These are phyloP conservation scores for Aegilops umbellulata DNA, from an alignment of 176 grass and related monocot species.

Conservation along the genomic window DNA sequence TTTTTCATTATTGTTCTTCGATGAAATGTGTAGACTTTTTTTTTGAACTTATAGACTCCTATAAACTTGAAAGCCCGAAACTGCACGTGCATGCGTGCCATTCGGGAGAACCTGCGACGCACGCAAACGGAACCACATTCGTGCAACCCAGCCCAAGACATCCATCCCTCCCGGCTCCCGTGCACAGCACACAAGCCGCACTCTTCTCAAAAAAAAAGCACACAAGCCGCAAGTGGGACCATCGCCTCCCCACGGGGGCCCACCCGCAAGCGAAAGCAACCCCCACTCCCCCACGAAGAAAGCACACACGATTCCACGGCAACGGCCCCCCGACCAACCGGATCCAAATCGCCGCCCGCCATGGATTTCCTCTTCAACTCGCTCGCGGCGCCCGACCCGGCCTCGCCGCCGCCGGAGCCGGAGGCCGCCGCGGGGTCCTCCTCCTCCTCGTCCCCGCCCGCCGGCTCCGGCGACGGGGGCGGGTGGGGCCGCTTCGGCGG, in stretches of 20 bases:
- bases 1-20: too few species aligned
- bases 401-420: not conserved
- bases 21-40: too few species aligned
- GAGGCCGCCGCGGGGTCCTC: constrained; percentile 28
- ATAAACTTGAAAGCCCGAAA: too few species aligned
- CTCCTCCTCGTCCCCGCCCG: not conserved
- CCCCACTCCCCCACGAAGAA: not conserved
- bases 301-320: not conserved
- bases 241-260: not conserved
- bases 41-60: too few species aligned
- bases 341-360: constrained; percentile 30
- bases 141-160: not conserved
- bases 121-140: not conserved
- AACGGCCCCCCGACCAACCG: not conserved
- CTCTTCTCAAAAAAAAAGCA: too few species aligned
- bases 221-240: not conserved
- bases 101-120: not conserved
- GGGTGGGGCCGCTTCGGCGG: constrained; percentile 62
- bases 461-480: not conserved
- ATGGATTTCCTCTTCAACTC: constrained; percentile 99
- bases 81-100: not conserved
- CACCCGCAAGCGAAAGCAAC: not conserved
- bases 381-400: constrained; percentile 39
- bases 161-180: too few species aligned
- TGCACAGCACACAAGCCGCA: not conserved